Evolutionary conservation across 768 basidiomycete genomes (phyloP).

Genomic region (Leccinellum rugosiceps): DNA sequence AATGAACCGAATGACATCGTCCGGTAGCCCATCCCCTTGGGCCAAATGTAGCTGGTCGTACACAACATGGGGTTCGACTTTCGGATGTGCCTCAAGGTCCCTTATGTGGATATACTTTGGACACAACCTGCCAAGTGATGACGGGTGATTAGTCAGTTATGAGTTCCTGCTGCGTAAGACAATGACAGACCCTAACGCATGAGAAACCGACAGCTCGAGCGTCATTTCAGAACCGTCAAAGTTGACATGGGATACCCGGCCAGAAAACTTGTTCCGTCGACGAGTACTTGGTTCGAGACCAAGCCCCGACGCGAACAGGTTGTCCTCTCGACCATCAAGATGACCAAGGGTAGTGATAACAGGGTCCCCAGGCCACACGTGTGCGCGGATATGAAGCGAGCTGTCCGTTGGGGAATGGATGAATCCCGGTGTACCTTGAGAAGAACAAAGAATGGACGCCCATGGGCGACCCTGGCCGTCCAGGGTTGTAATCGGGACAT

Average conservation of each 20-base stretch:
- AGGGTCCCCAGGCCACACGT: constrained; percentile 49
- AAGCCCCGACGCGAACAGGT: constrained; percentile 49
- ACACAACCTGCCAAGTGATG: constrained; percentile 44
- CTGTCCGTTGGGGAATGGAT: constrained; percentile 25
- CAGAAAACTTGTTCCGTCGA: constrained; percentile 62
- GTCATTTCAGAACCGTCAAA: constrained; percentile 27
- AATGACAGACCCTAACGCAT: constrained; percentile 52
- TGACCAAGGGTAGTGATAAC: constrained; percentile 36
- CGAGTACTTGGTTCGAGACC: constrained; percentile 58
- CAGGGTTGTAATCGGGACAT: constrained; percentile 32
- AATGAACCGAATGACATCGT: constrained; percentile 48
- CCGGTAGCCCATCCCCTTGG: constrained; percentile 42
- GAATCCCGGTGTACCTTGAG: constrained; percentile 25
- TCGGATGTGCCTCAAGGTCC: constrained; percentile 39
- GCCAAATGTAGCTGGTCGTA: constrained; percentile 33
- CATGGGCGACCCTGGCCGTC: constrained; percentile 31
- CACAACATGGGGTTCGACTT: constrained; percentile 35
- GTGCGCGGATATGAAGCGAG: constrained; percentile 20
- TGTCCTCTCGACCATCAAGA: constrained; percentile 9
- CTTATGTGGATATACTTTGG: constrained; percentile 64
- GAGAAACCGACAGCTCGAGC: constrained; percentile 46
- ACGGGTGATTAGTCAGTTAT: background rate
- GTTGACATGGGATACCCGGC: constrained; percentile 36
- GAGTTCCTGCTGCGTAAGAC: background rate
- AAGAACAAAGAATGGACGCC: constrained; percentile 32